These are phyloP conservation scores for Acrocalymma vagum DNA, from an alignment of 2,329 filamentous ascomycete genomes.

Conservation along the genomic window DNA sequence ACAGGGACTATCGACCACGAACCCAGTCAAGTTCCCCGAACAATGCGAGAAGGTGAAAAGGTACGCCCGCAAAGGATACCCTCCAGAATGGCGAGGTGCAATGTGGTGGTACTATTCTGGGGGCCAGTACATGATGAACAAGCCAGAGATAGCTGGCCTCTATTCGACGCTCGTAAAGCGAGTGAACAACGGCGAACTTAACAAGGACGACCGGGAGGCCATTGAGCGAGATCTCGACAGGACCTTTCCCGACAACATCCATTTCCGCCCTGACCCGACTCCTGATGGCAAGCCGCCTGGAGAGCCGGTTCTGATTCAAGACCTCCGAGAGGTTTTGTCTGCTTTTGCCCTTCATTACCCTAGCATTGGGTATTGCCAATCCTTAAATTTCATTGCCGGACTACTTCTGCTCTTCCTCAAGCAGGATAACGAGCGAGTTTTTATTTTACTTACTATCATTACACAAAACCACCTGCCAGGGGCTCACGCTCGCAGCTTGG, in stretches of 20 bases:
- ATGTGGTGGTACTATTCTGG: conserved; percentile 98
- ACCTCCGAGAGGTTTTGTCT: conserved; percentile 84
- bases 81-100: conserved; percentile 91
- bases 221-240: conserved; percentile 94
- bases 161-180: conserved; percentile 76
- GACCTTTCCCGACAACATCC: conserved; percentile 93
- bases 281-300: conserved; percentile 42
- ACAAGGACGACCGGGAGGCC: conserved; percentile 80
- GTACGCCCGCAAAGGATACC: conserved; percentile 92
- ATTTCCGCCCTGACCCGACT: conserved; percentile 75
- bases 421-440: conserved; percentile 85
- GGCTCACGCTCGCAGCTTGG: conserved; percentile 88
- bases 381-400: conserved; percentile 92
- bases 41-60: conserved; percentile 85
- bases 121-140: conserved; percentile 79
- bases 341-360: conserved; percentile 93
- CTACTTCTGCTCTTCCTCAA: conserved; percentile 85
- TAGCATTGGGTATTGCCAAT: conserved; percentile 93
- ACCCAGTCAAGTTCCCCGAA: conserved; percentile 80
- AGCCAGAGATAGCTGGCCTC: conserved; percentile 71
- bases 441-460: conserved; percentile 93
- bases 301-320: conserved; percentile 81
- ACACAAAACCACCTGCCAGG: conserved; percentile 88
- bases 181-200: conserved; percentile 70
- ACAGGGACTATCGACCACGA: conserved; percentile 74